These are phyloP conservation scores for Cenococcum geophilum DNA, from an alignment of 495 filamentous ascomycete species.

Conservation along the genomic window DNA sequence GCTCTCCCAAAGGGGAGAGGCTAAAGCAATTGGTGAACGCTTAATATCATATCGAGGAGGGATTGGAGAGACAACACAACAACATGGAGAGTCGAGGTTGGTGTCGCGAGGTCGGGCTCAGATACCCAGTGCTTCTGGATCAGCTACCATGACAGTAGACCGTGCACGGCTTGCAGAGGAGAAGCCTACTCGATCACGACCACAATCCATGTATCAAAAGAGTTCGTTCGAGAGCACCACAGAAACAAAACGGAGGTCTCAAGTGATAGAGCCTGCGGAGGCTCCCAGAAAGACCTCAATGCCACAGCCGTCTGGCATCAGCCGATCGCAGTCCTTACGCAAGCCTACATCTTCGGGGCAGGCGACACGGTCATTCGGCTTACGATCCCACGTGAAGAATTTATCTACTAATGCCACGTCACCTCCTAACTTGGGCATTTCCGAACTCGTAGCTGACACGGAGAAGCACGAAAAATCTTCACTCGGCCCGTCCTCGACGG, in stretches of 20 bases:
- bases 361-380: conserved; percentile 2
- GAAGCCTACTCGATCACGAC: conserved; percentile 6
- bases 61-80: not conserved
- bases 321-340: conserved; percentile 24
- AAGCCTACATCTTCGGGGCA: conserved; percentile 12
- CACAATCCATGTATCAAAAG: conserved; percentile 23
- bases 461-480: conserved; percentile 4
- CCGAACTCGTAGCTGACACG: not conserved
- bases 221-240: not conserved
- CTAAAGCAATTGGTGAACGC: too few relatives aligned
- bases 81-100: not conserved
- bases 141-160: not conserved
- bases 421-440: not conserved
- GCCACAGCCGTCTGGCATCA: conserved; percentile 9
- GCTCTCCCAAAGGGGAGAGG: conserved; percentile 25
- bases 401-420: conserved; percentile 13
- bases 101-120: not conserved
- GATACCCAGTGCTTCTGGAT: not conserved
- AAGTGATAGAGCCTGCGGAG: not conserved
- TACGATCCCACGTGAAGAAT: conserved; percentile 13
- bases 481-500: not conserved
- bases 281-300: not conserved
- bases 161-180: not conserved
- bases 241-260: conserved; percentile 4
- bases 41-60: not conserved